Base-by-base conservation (phyloP, 1,284 basidiomycete species). In the Trametes pubescens region DNA sequence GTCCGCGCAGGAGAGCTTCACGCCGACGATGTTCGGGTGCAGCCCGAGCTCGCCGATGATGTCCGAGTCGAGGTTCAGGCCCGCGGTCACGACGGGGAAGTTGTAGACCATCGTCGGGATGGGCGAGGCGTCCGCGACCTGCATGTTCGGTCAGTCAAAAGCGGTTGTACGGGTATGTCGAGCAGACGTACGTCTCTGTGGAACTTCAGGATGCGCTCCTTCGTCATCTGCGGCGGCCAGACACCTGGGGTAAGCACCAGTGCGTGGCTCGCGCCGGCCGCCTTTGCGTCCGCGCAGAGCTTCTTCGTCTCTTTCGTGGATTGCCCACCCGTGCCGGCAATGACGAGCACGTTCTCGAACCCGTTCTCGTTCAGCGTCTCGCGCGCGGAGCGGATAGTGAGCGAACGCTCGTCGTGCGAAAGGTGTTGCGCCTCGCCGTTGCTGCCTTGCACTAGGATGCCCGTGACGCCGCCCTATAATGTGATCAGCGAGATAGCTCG, bases 51-150 rank as follows among this genome's bases (percentile, higher is more conserved):
- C 81, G 59, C 83, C 82, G 70, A 98, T 86, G 57, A 87, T 84
- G 76, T 96, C 94, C 0, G 92, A 94, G 75, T 93, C 90, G 60
- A 97, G 86, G 75, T 98, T 93, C 69, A 94, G 86, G 11, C 95
- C 94, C 0, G 93, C 88, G 0, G 93, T 92, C 13, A 91, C 89
- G 29, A 79, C 77, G 51, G 95, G 93, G 80, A 95, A 96, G 79
- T 96, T 96, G 84, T 97, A 97, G 56, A 96, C 84, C 89, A 97
- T 90, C 48, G 91, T 88, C 0, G 94, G 95, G 52, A 97, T 84
- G 0, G 93, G 92, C 1, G 90, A 93, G 2, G 83, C 84, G 72
- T 93, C 91, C 29, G 94, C 92, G 16, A 96, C 92, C 84, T 93
- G 72, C 32, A 73, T 14, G 10, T 7, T 29, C 40, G 9, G 13